Evolutionary conservation across 1,284 basidiomycete genomes (phyloP).

Genomic region (Agroathelia rolfsii): DNA sequence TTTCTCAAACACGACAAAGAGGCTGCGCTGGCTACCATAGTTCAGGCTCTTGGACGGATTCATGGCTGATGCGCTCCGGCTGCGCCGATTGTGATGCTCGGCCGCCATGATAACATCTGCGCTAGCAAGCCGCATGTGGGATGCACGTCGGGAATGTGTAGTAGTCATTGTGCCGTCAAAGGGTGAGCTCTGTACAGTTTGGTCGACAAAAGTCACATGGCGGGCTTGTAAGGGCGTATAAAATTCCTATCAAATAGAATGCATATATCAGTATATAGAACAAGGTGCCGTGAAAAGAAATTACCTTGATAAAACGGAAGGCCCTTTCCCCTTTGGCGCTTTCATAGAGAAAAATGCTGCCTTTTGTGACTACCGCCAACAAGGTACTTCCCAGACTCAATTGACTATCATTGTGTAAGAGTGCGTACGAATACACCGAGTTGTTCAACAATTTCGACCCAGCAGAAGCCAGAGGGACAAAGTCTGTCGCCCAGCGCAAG

Average conservation of each 20-base stretch:
- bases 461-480: conserved; percentile 55
- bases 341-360: conserved; percentile 64
- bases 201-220: conserved; percentile 57
- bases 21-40: conserved; percentile 58
- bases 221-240: conserved; percentile 64
- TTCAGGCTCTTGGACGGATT: conserved; percentile 21
- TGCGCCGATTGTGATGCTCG: conserved; percentile 13
- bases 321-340: conserved; percentile 73
- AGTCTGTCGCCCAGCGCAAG: conserved; percentile 73
- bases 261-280: conserved; percentile 4
- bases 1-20: conserved; percentile 77
- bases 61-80: conserved; percentile 21
- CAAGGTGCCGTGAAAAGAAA: conserved; percentile 10
- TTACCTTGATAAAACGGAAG: conserved; percentile 68
- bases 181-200: conserved; percentile 45
- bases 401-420: conserved; percentile 48
- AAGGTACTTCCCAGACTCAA: conserved; percentile 44
- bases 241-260: conserved; percentile 49
- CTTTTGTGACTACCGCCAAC: conserved; percentile 68
- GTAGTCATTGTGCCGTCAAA: too few relatives aligned
- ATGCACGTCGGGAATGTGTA: conserved; percentile 26
- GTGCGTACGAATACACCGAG: conserved; percentile 54
- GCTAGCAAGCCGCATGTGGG: conserved; percentile 18
- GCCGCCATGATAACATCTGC: conserved; percentile 17
- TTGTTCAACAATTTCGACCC: conserved; percentile 53